Evolutionary conservation across 371 early-diverging fungal species (phyloP).

Genomic region (Sporodiniella umbellata): DNA sequence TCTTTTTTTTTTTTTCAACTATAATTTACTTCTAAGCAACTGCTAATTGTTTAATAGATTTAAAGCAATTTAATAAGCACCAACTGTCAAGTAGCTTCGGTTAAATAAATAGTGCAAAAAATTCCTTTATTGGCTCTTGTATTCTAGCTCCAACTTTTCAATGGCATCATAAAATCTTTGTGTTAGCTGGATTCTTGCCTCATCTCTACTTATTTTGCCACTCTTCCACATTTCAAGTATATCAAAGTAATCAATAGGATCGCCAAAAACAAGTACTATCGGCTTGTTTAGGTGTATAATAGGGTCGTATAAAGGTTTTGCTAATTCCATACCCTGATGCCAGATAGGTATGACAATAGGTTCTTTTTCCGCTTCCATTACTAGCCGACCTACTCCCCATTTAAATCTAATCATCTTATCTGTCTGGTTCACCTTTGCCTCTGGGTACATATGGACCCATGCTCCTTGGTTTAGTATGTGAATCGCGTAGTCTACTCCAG

Average conservation of each 20-base stretch:
- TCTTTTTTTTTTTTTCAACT: no score
- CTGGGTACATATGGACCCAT: slow-evolving; percentile 84
- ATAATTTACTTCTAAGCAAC: no score
- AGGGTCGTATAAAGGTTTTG: slow-evolving; percentile 47
- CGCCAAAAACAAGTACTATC: slow-evolving; percentile 62
- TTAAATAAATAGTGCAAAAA: no score
- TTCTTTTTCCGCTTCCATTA: slow-evolving; percentile 69
- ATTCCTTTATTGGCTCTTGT: background rate
- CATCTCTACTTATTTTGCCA: slow-evolving; percentile 45
- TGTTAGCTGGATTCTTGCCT: slow-evolving; percentile 59
- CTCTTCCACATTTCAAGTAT: slow-evolving; percentile 54
- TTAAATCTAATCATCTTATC: slow-evolving; percentile 69
- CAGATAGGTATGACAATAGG: slow-evolving; percentile 73
- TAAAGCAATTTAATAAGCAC: no score
- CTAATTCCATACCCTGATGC: slow-evolving; percentile 58
- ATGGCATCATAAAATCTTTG: slow-evolving; percentile 51
- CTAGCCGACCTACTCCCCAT: slow-evolving; percentile 84
- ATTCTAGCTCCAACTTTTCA: slow-evolving; percentile 34
- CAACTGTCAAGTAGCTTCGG: no score
- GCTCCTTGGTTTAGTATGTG: slow-evolving; percentile 26
- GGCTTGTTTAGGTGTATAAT: slow-evolving; percentile 35
- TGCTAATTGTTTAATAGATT: no score
- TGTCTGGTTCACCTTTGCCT: slow-evolving; percentile 72
- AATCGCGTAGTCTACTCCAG: slow-evolving; percentile 76
- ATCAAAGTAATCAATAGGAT: slow-evolving; percentile 64